Evolutionary conservation across 805 yeast genomes (phyloP), one percentile per base, ranked within the genome.

Genomic region (Barnettozyma sucrosica): DNA sequence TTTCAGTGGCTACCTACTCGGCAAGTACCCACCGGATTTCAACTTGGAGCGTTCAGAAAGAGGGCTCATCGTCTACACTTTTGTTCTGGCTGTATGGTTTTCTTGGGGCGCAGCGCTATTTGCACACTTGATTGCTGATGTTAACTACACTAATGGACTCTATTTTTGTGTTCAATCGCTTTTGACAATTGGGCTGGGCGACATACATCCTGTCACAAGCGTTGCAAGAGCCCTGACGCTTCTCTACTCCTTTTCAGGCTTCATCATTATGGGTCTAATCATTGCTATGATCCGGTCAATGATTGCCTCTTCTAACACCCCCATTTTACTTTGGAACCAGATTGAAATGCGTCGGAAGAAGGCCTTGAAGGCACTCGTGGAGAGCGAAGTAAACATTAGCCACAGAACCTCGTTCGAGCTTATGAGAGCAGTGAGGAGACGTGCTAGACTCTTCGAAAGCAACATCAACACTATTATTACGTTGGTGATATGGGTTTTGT

Each of bases 111-210:
- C 86, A 2, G 83, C 78, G 2, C 61, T 79, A 55, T 80, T 80
- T 54, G 68, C 77, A 1, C 56, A 65, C 4, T 47, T 81, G 41
- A 53, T 80, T 36, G 61, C 69, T 37, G 41, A 13, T n/a, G 57
- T 79, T 9, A 68, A 74, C 1, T 85, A 75, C 59, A 89, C 89
- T 0, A 72, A 80, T n/a, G 80, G 86, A 0, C 61, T 87, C 41
- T 89, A 86, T 60, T 87, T 76, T 61, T 80, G 89, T 55, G 76
- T 78, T 10, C 89, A 85, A 1, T 81, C 95, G 0, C 67, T 84
- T 36, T 68, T 86, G 42, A 89, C 97, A 1, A 76, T 89, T 25
- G 97, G 97, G 0, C 69, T 83, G 16, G 96, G 96, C 34, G 93
- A 85, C 55, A 71, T 83, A 30, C 68, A 74, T 0, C 90, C 96